A percentile compares a stretch with the other conserved stretches of the same genome.
phyloP scores from a whole-genome alignment of 768 basidiomycete genomes.

The Termitomyces heimii region DNA sequence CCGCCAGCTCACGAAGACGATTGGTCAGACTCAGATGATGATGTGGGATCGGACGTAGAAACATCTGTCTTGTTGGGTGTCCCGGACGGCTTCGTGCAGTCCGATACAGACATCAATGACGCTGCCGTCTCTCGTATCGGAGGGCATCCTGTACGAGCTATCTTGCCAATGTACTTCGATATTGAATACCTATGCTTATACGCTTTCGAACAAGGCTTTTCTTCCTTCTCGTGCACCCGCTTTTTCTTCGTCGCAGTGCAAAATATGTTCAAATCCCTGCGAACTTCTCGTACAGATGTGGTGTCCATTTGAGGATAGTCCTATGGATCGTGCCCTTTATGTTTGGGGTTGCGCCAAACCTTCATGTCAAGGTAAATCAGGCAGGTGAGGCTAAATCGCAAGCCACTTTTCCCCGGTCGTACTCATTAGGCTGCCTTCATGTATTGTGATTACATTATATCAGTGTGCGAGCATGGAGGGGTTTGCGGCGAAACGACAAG shows the following conservation, averaged over 20 bases:
- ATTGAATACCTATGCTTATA: conserved; percentile 42
- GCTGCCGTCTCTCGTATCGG: conserved; percentile 87
- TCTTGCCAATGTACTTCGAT: conserved; percentile 42
- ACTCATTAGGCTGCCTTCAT: conserved; percentile 10
- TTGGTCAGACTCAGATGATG: conserved; percentile 82
- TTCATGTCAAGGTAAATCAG: conserved; percentile 67
- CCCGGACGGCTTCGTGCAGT: conserved; percentile 67
- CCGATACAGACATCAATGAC: conserved; percentile 56
- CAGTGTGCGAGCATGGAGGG: conserved; percentile 82
- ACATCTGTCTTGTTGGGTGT: conserved; percentile 76
- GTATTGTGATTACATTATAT: background rate
- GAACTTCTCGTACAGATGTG: conserved; percentile 83
- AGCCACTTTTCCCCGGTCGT: conserved; percentile 4
- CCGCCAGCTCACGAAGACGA: conserved; percentile 43
- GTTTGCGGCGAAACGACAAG: conserved; percentile 60
- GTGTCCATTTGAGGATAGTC: conserved; percentile 84
- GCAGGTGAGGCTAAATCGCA: conserved; percentile 51
- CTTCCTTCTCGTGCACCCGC: conserved; percentile 59
- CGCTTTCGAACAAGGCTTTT: conserved; percentile 55
- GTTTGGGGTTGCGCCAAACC: conserved; percentile 76
- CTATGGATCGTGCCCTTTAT: conserved; percentile 80
- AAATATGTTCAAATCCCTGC: conserved; percentile 66
- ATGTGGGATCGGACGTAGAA: conserved; percentile 47
- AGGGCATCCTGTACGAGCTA: conserved; percentile 78
- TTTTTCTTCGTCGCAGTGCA: conserved; percentile 63